Evolutionary conservation across 345 rosid genomes (phyloP), one percentile per base, ranked within the genome.

Genomic region (Eucalyptus guilfoylei): DNA sequence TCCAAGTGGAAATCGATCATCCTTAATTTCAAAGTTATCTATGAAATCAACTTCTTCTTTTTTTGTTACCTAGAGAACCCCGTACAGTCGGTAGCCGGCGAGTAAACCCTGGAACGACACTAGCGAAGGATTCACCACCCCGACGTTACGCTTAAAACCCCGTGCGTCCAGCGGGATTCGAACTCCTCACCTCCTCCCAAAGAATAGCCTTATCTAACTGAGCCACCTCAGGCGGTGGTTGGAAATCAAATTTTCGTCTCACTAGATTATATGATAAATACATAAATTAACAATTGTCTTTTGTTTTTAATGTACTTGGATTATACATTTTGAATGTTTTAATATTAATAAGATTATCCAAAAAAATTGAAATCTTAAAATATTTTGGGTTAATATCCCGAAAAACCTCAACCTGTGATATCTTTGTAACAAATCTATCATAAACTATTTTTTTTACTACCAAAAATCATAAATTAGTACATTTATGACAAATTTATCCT

Each of bases 371-470:
- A 4, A 76, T 21, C 28, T 40, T 37, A 12, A 76, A 76, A 76
- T 72, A 34, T 10, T 37, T 30, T 21, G 2, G 0, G 9, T 19
- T 52, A 52, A 52, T 19, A 52, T 0, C 1, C 1, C 0, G 0
- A 52, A 17, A 52, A 52, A 52, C 0, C 0, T 0, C 0, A 52
- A 52, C 8, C 1, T 0, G n/a, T 7, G 0, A 2, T 52, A 52
- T 7, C 19, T 0, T 19, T 3, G 1, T 45, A 1, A 45, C 3
- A 45, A 45, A 45, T 45, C 4, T 45, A 45, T 4, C 48, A 2
- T 2, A 45, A 45, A 45, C 12, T 45, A 45, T 9, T 45, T 45
- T 9, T 45, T 45, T 9, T 1, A 45, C 12, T 10, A 45, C 12
- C 11, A 45, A 45, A 45, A 45, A 45, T 0, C 12, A 0, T 45